A percentile compares a stretch with the other conserved stretches of the same genome.
Conservation (phyloP, 2,329 filamentous ascomycete genomes). For the Biscogniauxia sp. region DNA sequence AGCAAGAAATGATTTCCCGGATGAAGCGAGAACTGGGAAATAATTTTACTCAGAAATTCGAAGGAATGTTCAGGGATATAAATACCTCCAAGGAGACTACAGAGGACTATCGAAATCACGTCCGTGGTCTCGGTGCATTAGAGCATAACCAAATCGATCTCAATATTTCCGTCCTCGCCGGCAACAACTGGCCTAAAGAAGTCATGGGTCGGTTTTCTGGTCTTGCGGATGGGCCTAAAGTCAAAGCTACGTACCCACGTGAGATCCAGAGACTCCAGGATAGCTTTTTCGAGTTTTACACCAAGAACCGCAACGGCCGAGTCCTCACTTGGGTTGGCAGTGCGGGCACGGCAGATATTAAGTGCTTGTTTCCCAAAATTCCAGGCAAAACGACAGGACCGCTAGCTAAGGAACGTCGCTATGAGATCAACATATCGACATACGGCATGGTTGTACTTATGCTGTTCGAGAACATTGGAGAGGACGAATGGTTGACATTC, state of each 20-base stretch:
- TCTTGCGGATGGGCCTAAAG: slow-evolving; percentile 43
- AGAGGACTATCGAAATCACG: slow-evolving; percentile 70
- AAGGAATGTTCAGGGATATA: slow-evolving; percentile 98
- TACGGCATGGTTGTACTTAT: slow-evolving; percentile 88
- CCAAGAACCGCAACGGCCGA: slow-evolving; percentile 81
- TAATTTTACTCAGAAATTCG: slow-evolving; percentile 87
- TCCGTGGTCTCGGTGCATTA: slow-evolving; percentile 49
- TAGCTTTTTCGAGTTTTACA: slow-evolving; percentile 87
- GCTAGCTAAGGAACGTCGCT: slow-evolving; percentile 64
- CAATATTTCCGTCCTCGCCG: slow-evolving; percentile 80
- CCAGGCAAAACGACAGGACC: slow-evolving; percentile 65
- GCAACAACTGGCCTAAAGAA: slow-evolving; percentile 93
- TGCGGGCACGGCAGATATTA: slow-evolving; percentile 79
- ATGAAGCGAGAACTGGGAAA: slow-evolving; percentile 98
- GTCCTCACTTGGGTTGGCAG: slow-evolving; percentile 78
- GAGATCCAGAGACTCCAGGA: slow-evolving; percentile 73
- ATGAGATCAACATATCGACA: slow-evolving; percentile 90
- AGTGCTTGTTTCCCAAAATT: slow-evolving; percentile 71
- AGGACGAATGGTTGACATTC: slow-evolving; percentile 51
- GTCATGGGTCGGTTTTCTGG: slow-evolving; percentile 66
- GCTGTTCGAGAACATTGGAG: slow-evolving; percentile 77
- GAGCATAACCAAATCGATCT: slow-evolving; percentile 70
- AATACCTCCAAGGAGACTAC: slow-evolving; percentile 82
- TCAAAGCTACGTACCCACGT: slow-evolving; percentile 69
- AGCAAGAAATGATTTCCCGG: slow-evolving; percentile 91